Conservation (phyloP, 2,329 filamentous ascomycete species). For the Fusarium bactridioides region DNA sequence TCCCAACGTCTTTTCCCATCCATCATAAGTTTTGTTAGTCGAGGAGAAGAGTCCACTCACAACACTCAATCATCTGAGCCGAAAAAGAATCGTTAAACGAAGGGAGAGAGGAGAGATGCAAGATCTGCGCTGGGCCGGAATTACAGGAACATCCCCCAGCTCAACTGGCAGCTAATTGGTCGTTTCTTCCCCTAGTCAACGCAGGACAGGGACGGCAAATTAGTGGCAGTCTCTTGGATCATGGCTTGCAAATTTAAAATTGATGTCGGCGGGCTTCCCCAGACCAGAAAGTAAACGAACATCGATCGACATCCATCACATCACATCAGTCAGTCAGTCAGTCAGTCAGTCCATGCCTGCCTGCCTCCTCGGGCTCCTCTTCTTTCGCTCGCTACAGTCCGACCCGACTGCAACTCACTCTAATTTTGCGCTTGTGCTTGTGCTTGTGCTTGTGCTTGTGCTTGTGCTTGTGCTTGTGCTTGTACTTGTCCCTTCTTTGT, state of each 20-base stretch:
- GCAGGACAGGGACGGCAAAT: constrained; percentile 38
- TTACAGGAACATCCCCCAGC: constrained; percentile 29
- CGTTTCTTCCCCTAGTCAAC: constrained; percentile 27
- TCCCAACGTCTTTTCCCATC: constrained; percentile 23
- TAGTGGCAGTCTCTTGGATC: constrained; percentile 38
- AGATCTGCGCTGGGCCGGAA: constrained; percentile 38
- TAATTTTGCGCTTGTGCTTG: not conserved
- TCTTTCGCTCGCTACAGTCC: constrained; percentile 20
- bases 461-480: not conserved
- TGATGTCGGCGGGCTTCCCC: constrained; percentile 41
- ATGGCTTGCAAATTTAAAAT: constrained; percentile 46
- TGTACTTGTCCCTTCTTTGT: not conserved
- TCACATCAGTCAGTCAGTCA: not conserved
- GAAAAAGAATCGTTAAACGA: not conserved
- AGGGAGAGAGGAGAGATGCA: not conserved
- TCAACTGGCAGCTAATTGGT: constrained; percentile 4
- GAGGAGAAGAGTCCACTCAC: not conserved
- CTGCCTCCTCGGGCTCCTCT: not conserved
- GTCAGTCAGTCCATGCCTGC: not conserved
- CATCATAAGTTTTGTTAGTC: constrained; percentile 6
- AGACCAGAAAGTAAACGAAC: not conserved
- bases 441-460: not conserved
- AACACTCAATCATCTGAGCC: constrained; percentile 5
- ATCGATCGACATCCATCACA: constrained; percentile 35
- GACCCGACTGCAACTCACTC: constrained; percentile 15